Percentiles rank a stretch among this genome's conserved stretches.
Evolutionary conservation across 2,329 filamentous ascomycete species (phyloP).

Genomic region (Pseudocercospora crystallina): DNA sequence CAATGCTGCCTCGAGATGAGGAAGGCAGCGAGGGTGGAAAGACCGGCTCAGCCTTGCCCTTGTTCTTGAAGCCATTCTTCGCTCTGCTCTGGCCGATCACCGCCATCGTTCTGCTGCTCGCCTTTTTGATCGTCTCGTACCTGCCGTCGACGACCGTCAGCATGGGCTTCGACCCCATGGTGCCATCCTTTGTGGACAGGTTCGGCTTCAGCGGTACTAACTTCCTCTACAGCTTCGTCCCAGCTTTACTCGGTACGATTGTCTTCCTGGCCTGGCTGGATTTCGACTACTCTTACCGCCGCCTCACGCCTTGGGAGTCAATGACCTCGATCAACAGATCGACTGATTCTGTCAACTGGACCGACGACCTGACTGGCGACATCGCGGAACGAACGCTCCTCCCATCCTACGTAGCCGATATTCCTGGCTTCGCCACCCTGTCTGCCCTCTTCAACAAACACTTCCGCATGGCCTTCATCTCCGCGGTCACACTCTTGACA

Average conservation of each 20-base stretch:
- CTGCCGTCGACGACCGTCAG: constrained; percentile 62
- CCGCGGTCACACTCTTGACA: constrained; percentile 59
- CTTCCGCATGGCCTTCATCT: constrained; percentile 64
- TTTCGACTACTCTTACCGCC: constrained; percentile 64
- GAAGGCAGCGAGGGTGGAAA: constrained; percentile 8
- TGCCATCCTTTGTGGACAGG: constrained; percentile 49
- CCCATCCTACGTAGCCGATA: constrained; percentile 67
- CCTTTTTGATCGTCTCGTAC: constrained; percentile 77
- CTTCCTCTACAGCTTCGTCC: constrained; percentile 80
- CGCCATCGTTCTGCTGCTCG: constrained; percentile 62
- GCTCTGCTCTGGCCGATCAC: constrained; percentile 67
- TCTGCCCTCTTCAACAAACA: constrained; percentile 62
- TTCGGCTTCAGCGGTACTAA: constrained; percentile 78
- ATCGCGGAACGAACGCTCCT: constrained; percentile 64
- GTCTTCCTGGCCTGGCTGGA: constrained; percentile 67
- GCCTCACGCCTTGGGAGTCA: constrained; percentile 68
- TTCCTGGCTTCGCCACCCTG: constrained; percentile 61
- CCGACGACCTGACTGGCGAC: constrained; percentile 50
- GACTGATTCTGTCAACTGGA: constrained; percentile 6
- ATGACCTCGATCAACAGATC: constrained; percentile 44
- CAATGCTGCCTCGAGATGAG: constrained; percentile 24
- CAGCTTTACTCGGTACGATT: constrained; percentile 65
- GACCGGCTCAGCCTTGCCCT: constrained; percentile 53
- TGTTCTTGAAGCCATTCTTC: constrained; percentile 68
- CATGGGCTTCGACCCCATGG: constrained; percentile 68